Conservation (phyloP, 163 green algal species). For the Scenedesmus sp. region DNA sequence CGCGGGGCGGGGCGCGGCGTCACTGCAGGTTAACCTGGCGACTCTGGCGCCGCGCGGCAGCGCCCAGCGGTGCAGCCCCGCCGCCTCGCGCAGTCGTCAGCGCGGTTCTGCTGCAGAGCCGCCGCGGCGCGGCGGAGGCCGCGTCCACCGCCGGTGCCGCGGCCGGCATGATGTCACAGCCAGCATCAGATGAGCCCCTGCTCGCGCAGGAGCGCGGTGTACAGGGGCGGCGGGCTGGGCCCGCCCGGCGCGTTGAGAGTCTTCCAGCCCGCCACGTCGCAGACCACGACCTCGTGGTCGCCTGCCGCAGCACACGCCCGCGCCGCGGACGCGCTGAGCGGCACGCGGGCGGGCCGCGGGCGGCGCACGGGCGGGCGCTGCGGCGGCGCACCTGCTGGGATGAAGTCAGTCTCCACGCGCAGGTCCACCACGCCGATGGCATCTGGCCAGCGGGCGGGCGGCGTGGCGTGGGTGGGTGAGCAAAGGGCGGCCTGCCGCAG, state of each 20-base stretch:
- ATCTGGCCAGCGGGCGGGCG: constrained; percentile 35
- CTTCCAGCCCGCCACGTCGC: constrained; percentile 51
- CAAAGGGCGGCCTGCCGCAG: neutral
- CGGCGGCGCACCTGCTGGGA: too few relatives aligned
- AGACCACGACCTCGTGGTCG: constrained; percentile 64
- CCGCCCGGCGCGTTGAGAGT: constrained; percentile 1
- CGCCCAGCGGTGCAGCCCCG: neutral
- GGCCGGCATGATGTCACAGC: too few relatives aligned
- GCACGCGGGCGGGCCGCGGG: constrained; percentile 25
- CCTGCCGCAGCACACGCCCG: constrained; percentile 18
- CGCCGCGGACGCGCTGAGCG: neutral
- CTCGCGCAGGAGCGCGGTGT: constrained; percentile 41
- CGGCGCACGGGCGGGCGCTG: too few relatives aligned
- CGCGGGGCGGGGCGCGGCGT: too few relatives aligned
- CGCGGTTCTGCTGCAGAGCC: too few relatives aligned
- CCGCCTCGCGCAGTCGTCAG: too few relatives aligned
- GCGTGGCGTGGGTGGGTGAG: too few relatives aligned
- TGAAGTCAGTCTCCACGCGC: constrained; percentile 51
- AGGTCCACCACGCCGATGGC: constrained; percentile 58
- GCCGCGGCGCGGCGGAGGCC: too few relatives aligned
- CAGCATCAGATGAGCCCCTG: constrained; percentile 21
- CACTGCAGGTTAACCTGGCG: too few relatives aligned
- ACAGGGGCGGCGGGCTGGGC: constrained; percentile 36
- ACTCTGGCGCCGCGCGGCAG: neutral
- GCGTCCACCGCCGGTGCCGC: too few relatives aligned